phyloP scores from a whole-genome alignment of 1,139 yeast species.

The Yamadazyma dushanensis region DNA sequence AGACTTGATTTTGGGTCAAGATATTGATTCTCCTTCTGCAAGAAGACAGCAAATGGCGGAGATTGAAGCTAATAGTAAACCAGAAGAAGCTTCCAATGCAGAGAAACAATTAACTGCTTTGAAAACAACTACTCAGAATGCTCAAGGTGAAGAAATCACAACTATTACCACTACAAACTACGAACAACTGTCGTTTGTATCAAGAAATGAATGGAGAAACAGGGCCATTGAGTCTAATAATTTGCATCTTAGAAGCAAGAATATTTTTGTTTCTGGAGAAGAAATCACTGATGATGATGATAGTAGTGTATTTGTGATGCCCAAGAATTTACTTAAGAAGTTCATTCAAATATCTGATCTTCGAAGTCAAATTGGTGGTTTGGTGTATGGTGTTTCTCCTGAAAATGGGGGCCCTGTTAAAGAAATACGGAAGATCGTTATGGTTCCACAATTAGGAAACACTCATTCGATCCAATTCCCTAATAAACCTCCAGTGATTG shows the following conservation, averaged over 20 bases:
- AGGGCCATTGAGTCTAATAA: slow-evolving; percentile 80
- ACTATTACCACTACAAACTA: slow-evolving; percentile 91
- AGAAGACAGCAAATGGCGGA: slow-evolving; percentile 78
- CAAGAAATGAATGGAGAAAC: slow-evolving; percentile 89
- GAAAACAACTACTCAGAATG: slow-evolving; percentile 83
- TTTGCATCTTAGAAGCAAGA: slow-evolving; percentile 72
- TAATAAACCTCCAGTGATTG: slow-evolving; percentile 39
- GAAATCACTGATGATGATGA: slow-evolving; percentile 54
- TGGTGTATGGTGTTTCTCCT: slow-evolving; percentile 75
- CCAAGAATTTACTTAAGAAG: slow-evolving; percentile 75
- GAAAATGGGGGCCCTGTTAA: slow-evolving; percentile 68
- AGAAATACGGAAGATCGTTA: slow-evolving; percentile 72
- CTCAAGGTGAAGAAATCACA: slow-evolving; percentile 93
- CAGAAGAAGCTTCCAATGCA: slow-evolving; percentile 18
- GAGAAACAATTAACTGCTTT: slow-evolving; percentile 66
- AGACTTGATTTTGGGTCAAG: slow-evolving; percentile 93
- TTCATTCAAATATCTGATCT: slow-evolving; percentile 81
- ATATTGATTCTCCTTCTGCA: slow-evolving; percentile 84
- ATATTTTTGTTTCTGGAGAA: slow-evolving; percentile 64
- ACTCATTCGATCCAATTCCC: slow-evolving; percentile 67
- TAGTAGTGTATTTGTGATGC: slow-evolving; percentile 67
- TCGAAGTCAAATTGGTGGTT: slow-evolving; percentile 81
- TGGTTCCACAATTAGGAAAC: slow-evolving; percentile 89
- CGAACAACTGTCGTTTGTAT: slow-evolving; percentile 80
- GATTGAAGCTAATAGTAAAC: slow-evolving; percentile 51